These are phyloP conservation scores for Fragaria iinumae DNA, from an alignment of 306 rosid genomes.

Conservation along the genomic window DNA sequence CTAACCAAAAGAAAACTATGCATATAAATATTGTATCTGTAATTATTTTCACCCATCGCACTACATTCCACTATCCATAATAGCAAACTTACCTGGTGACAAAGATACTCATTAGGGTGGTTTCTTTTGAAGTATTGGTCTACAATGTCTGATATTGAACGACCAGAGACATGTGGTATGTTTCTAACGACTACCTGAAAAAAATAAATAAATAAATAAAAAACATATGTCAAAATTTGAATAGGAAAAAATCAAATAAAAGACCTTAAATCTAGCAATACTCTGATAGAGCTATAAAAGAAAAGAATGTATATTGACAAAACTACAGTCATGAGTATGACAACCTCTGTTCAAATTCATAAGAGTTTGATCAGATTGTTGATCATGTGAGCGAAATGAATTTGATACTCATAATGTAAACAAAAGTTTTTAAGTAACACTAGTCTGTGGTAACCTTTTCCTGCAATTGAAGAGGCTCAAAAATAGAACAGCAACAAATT, in stretches of 20 bases:
- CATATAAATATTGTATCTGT: neutral
- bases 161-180: constrained; percentile 66
- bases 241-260: neutral
- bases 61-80: neutral
- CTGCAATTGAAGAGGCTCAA: neutral
- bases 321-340: neutral
- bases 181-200: constrained; percentile 83
- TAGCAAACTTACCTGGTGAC: constrained; percentile 75
- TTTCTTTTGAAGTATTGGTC: constrained; percentile 76
- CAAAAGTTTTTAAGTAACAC: neutral
- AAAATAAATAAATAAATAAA: neutral
- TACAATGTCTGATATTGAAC: constrained; percentile 53
- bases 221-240: neutral
- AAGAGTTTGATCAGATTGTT: neutral
- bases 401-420: neutral
- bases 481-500: neutral
- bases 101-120: constrained; percentile 82
- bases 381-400: neutral
- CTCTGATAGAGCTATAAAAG: neutral
- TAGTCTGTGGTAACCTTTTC: neutral
- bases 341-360: neutral
- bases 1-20: constrained; percentile 1
- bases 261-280: neutral
- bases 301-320: neutral
- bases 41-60: neutral